A percentile compares a stretch with the other conserved stretches of the same genome.
These are phyloP conservation scores for Pythium rishiriense DNA, from an alignment of 352 stramenopile species.

Conservation along the genomic window DNA sequence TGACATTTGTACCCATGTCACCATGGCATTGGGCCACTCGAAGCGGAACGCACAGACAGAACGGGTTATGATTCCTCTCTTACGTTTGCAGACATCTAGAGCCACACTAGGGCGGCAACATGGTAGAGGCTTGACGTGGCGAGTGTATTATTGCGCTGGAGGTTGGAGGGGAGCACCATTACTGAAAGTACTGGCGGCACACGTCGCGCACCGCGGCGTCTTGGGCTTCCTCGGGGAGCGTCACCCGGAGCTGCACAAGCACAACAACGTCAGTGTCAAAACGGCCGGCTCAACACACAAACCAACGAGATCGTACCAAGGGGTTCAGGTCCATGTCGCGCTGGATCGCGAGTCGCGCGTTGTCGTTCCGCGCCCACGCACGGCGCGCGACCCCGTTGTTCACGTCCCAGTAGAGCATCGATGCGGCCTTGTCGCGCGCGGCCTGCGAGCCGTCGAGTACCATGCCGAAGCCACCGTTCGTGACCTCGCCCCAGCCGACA, in stretches of 20 bases:
- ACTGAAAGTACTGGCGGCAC: constrained; percentile 43
- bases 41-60: too few species aligned
- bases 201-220: constrained; percentile 46
- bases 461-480: constrained; percentile 88
- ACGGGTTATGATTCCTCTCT: too few species aligned
- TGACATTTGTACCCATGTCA: not conserved
- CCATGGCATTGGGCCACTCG: too few species aligned
- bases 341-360: constrained; percentile 79
- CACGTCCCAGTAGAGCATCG: constrained; percentile 89
- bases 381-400: constrained; percentile 87
- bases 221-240: constrained; percentile 47
- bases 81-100: not conserved
- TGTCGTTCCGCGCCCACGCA: constrained; percentile 85
- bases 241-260: constrained; percentile 47
- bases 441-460: constrained; percentile 80
- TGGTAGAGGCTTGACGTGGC: too few species aligned
- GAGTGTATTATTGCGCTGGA: too few species aligned
- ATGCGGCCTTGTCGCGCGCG: constrained; percentile 56
- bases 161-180: too few species aligned
- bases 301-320: constrained; percentile 34
- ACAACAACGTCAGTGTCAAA: constrained; percentile 23
- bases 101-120: too few species aligned
- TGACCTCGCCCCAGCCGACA: constrained; percentile 87
- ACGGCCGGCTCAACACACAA: not conserved
- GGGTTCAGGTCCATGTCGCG: constrained; percentile 83